Evolutionary conservation across 371 early-diverging fungal species (phyloP).

Genomic region (Paraphysoderma sedebokerense): DNA sequence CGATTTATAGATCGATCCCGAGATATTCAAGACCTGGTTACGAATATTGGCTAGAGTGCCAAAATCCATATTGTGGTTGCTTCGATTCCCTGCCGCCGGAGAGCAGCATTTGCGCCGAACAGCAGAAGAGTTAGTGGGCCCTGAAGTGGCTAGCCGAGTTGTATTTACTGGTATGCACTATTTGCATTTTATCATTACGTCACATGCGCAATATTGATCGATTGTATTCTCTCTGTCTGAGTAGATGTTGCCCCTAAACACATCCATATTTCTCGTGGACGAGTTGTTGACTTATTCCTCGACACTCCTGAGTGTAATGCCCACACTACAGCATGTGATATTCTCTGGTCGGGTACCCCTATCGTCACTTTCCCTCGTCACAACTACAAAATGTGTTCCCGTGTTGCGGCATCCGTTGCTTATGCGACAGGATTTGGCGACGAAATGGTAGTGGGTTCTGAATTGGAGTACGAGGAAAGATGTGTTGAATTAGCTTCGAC

Average conservation of each 20-base stretch:
- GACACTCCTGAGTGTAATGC: conserved; percentile 92
- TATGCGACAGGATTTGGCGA: conserved; percentile 68
- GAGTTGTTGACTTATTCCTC: conserved; percentile 75
- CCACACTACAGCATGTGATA: conserved; percentile 87
- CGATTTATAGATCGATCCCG: conserved; percentile 37
- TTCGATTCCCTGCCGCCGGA: conserved; percentile 80
- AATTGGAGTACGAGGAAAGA: conserved; percentile 57
- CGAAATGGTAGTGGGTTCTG: conserved; percentile 59
- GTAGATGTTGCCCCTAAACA: conserved; percentile 76
- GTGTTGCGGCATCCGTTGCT: conserved; percentile 77
- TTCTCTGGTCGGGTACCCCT: conserved; percentile 85
- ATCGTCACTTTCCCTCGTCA: conserved; percentile 79
- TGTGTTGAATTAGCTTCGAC: conserved; percentile 49
- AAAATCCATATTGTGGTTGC: conserved; percentile 68
- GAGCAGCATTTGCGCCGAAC: conserved; percentile 50
- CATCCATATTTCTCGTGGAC: conserved; percentile 83
- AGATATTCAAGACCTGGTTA: conserved; percentile 67
- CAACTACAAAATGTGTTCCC: conserved; percentile 73
- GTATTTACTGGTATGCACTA: conserved; percentile 42
- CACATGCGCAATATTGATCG: too few species aligned
- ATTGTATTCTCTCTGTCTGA: too few species aligned
- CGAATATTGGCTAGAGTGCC: conserved; percentile 62
- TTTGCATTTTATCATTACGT: not conserved
- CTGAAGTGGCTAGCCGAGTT: conserved; percentile 57
- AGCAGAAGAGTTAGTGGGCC: conserved; percentile 59